Conservation (phyloP, 495 filamentous ascomycete species). For the Pyrenopolyporus hunteri region DNA sequence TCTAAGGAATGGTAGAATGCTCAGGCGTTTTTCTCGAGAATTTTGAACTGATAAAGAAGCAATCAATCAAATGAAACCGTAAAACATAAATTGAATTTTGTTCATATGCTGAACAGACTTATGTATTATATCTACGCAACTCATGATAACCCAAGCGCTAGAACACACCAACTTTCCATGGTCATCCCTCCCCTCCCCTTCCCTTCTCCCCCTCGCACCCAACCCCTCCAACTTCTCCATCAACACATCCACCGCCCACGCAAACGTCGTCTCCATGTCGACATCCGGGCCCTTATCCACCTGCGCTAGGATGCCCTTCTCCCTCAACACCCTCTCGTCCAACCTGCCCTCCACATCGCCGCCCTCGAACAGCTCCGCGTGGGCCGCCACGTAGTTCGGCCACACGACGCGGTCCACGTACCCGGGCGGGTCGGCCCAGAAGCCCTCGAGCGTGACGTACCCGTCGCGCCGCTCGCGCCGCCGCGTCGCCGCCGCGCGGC, state of each 20-base stretch:
- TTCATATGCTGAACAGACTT: too few species aligned
- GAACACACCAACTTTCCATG: too few species aligned
- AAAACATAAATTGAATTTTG: too few species aligned
- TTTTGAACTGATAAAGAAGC: too few species aligned
- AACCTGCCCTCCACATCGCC: conserved; percentile 64
- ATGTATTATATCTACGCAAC: not conserved
- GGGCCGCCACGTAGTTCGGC: conserved; percentile 85
- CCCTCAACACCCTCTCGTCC: conserved; percentile 49
- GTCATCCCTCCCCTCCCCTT: not conserved
- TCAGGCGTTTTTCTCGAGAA: too few species aligned
- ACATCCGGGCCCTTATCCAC: conserved; percentile 44
- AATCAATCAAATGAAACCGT: too few species aligned
- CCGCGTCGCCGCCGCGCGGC: conserved; percentile 62
- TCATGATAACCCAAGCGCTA: too few species aligned
- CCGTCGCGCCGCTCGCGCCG: conserved; percentile 75
- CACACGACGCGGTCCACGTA: conserved; percentile 96
- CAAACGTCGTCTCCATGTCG: conserved; percentile 56
- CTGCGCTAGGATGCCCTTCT: conserved; percentile 54
- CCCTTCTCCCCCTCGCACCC: not conserved
- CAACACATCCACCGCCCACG: conserved; percentile 61
- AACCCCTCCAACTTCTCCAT: conserved; percentile 47
- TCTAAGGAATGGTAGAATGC: not conserved
- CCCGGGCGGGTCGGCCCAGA: conserved; percentile 91
- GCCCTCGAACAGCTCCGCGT: conserved; percentile 74
- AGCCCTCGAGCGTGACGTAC: conserved; percentile 88